Base-by-base conservation (phyloP, 2,329 filamentous ascomycete genomes). In the Diaporthe sp. region DNA sequence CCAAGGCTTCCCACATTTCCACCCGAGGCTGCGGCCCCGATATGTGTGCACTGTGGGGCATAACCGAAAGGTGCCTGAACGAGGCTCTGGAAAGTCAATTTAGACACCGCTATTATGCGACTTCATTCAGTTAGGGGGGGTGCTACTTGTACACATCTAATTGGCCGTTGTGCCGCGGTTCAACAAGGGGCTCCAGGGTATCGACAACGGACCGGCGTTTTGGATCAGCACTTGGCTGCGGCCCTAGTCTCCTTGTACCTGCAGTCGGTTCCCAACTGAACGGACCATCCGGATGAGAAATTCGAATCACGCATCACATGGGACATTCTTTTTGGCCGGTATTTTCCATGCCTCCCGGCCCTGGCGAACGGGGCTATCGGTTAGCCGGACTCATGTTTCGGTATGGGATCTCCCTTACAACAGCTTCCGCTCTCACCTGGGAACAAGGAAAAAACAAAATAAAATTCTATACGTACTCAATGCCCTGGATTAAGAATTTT, bases 11-110 rank as follows among this genome's bases (percentile, higher is more conserved):
- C 22, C n/a, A 44, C 25, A 39, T 39, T 39, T 62, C 57, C 28
- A 42, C 55, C 55, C 65, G 65, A 69, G 34, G 65, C 34, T 37
- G 31, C 15, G 34, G 65, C 51, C 65, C 57, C 49, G 25, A 53
- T 17, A 17, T 42, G 25, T 4, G 15, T 22, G n/a, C 49, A 3
- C 28, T 19, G 42, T 39, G 19, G 34, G 25, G 58, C 70, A 73
- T 62, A 31, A 42, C 19, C 44, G 25, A 22, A 28, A 34, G 12
- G 28, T 65, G 70, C 58, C 57, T 62, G 44, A 55, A 51, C 70
- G 57, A 59, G 70, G 57, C 59, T 73, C 58, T 31, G 34, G 25
- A 69, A 69, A 69, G 65, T 69, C 65, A 69, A 55, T 69, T 69
- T 69, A 39, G 49, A 69, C n/a, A 55, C 59, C 46, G 62, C 72